These are phyloP conservation scores for Apiotrichum gamsii DNA, from an alignment of 1,284 basidiomycete species.

Conservation along the genomic window DNA sequence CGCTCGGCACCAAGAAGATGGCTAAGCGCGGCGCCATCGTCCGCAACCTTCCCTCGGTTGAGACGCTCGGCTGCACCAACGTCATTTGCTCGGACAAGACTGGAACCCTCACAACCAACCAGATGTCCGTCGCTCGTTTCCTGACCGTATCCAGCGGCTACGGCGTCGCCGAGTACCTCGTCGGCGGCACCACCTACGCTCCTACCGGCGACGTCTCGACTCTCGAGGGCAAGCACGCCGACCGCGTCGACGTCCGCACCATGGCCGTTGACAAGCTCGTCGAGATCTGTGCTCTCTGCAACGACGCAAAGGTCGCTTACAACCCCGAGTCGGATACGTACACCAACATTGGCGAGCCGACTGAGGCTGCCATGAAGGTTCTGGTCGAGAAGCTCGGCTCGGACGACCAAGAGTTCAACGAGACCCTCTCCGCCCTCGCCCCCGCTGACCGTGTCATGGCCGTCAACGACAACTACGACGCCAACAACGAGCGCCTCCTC, in stretches of 20 bases:
- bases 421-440: slow-evolving; percentile 56
- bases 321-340: slow-evolving; percentile 63
- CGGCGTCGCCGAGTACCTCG: slow-evolving; percentile 62
- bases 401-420: slow-evolving; percentile 50
- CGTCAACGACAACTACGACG: slow-evolving; percentile 75
- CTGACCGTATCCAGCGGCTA: slow-evolving; percentile 54
- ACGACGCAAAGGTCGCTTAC: slow-evolving; percentile 85
- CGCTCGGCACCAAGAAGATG: slow-evolving; percentile 95
- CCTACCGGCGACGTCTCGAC: slow-evolving; percentile 68
- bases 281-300: slow-evolving; percentile 85
- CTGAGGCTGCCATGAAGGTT: slow-evolving; percentile 88
- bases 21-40: slow-evolving; percentile 96
- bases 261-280: slow-evolving; percentile 73
- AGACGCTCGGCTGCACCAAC: slow-evolving; percentile 91
- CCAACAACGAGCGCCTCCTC: slow-evolving; percentile 66
- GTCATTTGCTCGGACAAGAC: slow-evolving; percentile 98
- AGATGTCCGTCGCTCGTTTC: slow-evolving; percentile 89
- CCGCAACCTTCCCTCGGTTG: slow-evolving; percentile 87
- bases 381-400: slow-evolving; percentile 77
- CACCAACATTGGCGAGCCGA: slow-evolving; percentile 88
- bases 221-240: slow-evolving; percentile 57
- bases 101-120: slow-evolving; percentile 89
- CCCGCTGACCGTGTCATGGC: slow-evolving; percentile 65
- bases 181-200: slow-evolving; percentile 85
- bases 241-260: slow-evolving; percentile 55